Evolutionary conservation across 129 eudicot species (phyloP), one percentile per base, ranked within the genome.

Genomic region (Escallonia herrerae): DNA sequence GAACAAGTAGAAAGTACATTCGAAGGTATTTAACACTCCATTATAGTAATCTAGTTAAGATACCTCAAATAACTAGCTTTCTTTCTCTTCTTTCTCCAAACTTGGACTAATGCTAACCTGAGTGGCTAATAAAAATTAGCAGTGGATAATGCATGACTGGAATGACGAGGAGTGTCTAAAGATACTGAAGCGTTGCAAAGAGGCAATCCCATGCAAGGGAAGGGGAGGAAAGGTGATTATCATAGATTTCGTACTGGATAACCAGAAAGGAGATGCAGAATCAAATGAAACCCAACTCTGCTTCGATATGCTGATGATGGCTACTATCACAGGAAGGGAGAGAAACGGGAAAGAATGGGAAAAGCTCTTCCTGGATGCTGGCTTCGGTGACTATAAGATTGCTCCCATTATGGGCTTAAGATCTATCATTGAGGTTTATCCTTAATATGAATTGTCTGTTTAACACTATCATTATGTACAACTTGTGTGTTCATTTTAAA

Each of bases 71-170:
- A n/a, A 22, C 33, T 1, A 22, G 33, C 33, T 22, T 22, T 22
- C 33, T 22, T 22, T 22, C 33, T 22, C 33, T 22, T 22, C 33
- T 22, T 22, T 22, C 33, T 22, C 33, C 33, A 22, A 22, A 1
- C 33, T 22, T 1, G 33, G 33, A 22, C 33, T 63, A 39, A 44
- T 46, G 54, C 39, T 63, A 45, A 43, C 13, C 1, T 46, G 54
- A 40, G 56, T 66, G n/a, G 14, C 22, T 33, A 12, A 13, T 13
- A 22, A 1, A 14, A 60, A 9, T 22, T 22, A 22, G 49, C 68
- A 81, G 88, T 79, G 79, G 84, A 63, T 83, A 55, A n/a, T 83
- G 66, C 88, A 79, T 39, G 69, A 75, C 42, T 79, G 87, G 87
- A 33, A 38, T 2, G 87, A 82, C n/a, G 77, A 55, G 5, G 79